A percentile compares a stretch with the other conserved stretches of the same genome.
Evolutionary conservation across 2,329 filamentous ascomycete species (phyloP).

Genomic region (Ophiostoma perfectum): DNA sequence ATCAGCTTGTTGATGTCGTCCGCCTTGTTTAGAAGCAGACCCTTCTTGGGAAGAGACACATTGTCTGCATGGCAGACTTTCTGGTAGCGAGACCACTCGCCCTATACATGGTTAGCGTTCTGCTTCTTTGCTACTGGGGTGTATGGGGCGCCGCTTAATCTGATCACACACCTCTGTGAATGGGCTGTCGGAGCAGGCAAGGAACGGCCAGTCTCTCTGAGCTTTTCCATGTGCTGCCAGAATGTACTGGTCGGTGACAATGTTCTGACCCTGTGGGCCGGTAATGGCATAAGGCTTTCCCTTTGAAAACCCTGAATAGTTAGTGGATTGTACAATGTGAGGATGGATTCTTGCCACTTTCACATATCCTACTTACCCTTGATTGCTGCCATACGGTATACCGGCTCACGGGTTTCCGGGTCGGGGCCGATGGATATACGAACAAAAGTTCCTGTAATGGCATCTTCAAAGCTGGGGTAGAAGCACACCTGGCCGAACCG

Average conservation of each 20-base stretch:
- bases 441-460: constrained; percentile 77
- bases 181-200: constrained; percentile 76
- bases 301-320: constrained; percentile 60
- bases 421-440: constrained; percentile 79
- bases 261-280: constrained; percentile 64
- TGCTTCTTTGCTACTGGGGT: too few species aligned
- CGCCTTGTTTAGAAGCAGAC: constrained; percentile 64
- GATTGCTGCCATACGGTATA: constrained; percentile 84
- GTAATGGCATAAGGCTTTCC: constrained; percentile 81
- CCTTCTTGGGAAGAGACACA: constrained; percentile 67
- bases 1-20: constrained; percentile 75
- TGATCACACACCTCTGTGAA: constrained; percentile 40
- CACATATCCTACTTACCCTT: constrained; percentile 54
- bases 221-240: constrained; percentile 76
- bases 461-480: constrained; percentile 79
- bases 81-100: constrained; percentile 77
- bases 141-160: too few species aligned
- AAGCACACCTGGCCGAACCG: constrained; percentile 91
- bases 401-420: constrained; percentile 62
- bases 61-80: constrained; percentile 67
- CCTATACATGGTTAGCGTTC: not conserved
- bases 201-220: constrained; percentile 81
- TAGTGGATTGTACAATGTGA: not conserved
- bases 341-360: too few species aligned
- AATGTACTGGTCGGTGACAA: constrained; percentile 82